phyloP scores from a whole-genome alignment of 176 grass and related monocot species.

The Paspalum vaginatum region DNA sequence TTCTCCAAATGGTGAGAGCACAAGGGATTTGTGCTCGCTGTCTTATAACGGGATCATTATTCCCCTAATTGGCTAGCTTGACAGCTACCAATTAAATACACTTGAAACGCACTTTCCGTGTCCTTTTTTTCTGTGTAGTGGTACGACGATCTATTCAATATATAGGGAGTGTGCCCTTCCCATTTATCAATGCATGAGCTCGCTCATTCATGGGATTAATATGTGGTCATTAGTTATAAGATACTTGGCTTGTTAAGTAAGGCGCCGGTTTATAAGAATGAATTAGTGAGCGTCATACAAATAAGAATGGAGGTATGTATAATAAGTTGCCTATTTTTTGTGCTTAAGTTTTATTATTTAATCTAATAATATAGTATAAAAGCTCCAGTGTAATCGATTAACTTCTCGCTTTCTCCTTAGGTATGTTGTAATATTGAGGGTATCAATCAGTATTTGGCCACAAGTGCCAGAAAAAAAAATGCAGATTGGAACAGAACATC shows the following conservation, averaged over 20 bases:
- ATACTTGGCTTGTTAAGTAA: not conserved
- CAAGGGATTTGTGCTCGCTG: constrained; percentile 26
- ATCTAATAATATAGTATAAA: too few relatives aligned
- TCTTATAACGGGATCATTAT: constrained; percentile 35
- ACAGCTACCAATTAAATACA: not conserved
- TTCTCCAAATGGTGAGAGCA: constrained; percentile 23
- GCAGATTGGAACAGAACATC: not conserved
- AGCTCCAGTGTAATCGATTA: too few relatives aligned
- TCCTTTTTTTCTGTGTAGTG: too few relatives aligned
- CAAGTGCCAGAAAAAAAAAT: not conserved
- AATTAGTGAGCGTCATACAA: too few relatives aligned
- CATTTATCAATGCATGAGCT: constrained; percentile 18
- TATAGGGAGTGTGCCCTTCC: constrained; percentile 30
- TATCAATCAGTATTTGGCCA: not conserved
- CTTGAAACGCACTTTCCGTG: too few relatives aligned
- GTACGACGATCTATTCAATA: too few relatives aligned
- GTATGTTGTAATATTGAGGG: too few relatives aligned
- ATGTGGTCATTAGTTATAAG: not conserved
- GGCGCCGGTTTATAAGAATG: too few relatives aligned
- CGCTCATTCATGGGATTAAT: constrained; percentile 21
- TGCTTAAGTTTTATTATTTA: too few relatives aligned
- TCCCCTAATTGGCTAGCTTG: constrained; percentile 30
- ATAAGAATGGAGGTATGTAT: too few relatives aligned
- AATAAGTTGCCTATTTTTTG: too few relatives aligned
- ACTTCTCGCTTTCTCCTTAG: too few relatives aligned